phyloP scores from a whole-genome alignment of 257 asterid genomes.

The Jacaranda copaia region DNA sequence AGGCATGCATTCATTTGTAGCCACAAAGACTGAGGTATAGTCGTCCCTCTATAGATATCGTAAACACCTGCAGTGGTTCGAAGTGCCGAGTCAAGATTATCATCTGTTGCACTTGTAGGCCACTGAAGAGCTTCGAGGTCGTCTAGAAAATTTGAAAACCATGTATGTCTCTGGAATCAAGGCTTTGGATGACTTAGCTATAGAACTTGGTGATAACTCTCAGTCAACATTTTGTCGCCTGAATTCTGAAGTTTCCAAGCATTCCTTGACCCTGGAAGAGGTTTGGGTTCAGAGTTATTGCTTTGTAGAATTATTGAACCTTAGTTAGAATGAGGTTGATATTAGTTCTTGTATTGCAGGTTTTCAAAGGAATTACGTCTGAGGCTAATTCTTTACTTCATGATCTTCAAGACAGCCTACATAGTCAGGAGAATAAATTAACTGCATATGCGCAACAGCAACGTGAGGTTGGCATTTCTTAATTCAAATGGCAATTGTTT shows the following conservation, averaged over 20 bases:
- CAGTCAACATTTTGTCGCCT: conserved; percentile 75
- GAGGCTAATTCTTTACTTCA: conserved; percentile 86
- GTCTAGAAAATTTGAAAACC: conserved; percentile 70
- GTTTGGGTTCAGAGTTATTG: conserved; percentile 47
- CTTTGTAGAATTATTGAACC: conserved; percentile 19
- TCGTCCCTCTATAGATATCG: not conserved
- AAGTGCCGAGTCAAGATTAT: conserved; percentile 29
- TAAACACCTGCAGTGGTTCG: conserved; percentile 30
- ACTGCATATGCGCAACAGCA: conserved; percentile 77
- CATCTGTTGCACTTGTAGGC: conserved; percentile 57
- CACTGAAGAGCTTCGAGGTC: conserved; percentile 81
- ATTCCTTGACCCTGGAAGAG: conserved; percentile 83
- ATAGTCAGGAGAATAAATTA: conserved; percentile 75
- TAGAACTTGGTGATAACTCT: conserved; percentile 77
- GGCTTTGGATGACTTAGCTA: conserved; percentile 75
- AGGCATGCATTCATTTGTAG: conserved; percentile 92
- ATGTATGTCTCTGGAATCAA: conserved; percentile 86
- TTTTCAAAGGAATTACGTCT: conserved; percentile 70
- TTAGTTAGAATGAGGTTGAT: conserved; percentile 37
- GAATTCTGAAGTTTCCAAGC: conserved; percentile 84
- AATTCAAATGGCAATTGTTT: conserved; percentile 20
- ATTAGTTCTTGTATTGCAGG: conserved; percentile 55
- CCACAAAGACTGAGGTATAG: conserved; percentile 84
- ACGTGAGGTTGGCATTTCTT: conserved; percentile 59
- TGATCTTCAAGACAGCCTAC: conserved; percentile 88